Conservation (phyloP, 169 alveolate genomes). For the Eimeria maxima region DNA sequence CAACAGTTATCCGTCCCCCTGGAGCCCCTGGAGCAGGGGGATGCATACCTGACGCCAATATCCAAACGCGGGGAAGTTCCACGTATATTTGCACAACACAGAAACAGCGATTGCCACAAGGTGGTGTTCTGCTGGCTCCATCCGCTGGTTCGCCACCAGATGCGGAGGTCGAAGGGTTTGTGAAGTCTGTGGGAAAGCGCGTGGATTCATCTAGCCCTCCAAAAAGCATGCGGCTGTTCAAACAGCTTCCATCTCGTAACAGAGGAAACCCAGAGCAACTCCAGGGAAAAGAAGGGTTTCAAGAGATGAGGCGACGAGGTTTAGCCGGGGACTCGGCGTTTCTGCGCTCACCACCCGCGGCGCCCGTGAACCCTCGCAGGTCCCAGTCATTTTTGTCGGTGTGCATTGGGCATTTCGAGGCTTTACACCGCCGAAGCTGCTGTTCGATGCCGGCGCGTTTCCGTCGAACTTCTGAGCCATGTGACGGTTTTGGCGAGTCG, state of each 20-base stretch:
- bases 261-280: not conserved
- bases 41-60: conserved; percentile 8
- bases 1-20: conserved; percentile 62
- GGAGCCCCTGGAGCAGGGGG: conserved; percentile 44
- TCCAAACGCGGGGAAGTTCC: conserved; percentile 12
- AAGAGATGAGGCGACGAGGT: conserved; percentile 50
- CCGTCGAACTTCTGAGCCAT: not conserved
- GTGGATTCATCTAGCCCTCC: conserved; percentile 12
- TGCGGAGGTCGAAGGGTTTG: conserved; percentile 31
- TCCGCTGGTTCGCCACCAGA: not conserved
- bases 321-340: conserved; percentile 30
- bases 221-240: not conserved
- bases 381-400: conserved; percentile 52
- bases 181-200: not conserved
- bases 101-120: conserved; percentile 32
- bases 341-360: conserved; percentile 37
- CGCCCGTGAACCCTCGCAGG: conserved; percentile 20
- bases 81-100: not conserved
- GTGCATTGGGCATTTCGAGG: conserved; percentile 50
- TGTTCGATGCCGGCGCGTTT: conserved; percentile 52
- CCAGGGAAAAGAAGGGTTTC: conserved; percentile 11
- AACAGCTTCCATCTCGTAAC: not conserved
- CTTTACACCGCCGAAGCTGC: conserved; percentile 42
- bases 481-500: conserved; percentile 17
- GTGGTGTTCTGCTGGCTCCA: not conserved